These are phyloP conservation scores for Cantharellus cinnabarinus DNA, from an alignment of 768 basidiomycete genomes.

Conservation along the genomic window DNA sequence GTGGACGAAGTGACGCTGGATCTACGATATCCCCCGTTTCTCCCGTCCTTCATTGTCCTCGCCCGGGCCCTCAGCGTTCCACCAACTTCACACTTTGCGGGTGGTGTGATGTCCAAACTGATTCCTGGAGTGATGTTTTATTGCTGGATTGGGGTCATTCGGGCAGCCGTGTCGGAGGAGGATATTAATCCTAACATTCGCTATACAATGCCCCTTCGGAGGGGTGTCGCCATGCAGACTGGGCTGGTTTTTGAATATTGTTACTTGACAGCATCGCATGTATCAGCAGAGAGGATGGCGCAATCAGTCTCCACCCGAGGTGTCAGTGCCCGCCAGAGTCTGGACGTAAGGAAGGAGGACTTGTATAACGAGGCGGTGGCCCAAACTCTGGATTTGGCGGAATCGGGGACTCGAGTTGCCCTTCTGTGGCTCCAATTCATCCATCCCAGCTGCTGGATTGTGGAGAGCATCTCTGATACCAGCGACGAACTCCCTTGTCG, in stretches of 20 bases:
- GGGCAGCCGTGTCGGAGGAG: slow-evolving; percentile 50
- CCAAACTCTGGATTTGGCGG: too few species aligned
- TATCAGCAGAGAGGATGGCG: slow-evolving; percentile 4
- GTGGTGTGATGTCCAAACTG: slow-evolving; percentile 18
- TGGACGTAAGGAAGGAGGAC: too few species aligned
- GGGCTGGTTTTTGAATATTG: slow-evolving; percentile 36
- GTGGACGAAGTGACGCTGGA: neutral
- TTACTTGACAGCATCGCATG: slow-evolving; percentile 13
- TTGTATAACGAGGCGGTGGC: too few species aligned
- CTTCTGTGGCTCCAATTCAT: too few species aligned
- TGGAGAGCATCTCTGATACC: too few species aligned
- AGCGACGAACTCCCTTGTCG: too few species aligned
- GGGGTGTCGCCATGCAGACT: slow-evolving; percentile 43
- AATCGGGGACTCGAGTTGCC: too few species aligned
- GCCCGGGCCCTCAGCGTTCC: slow-evolving; percentile 26
- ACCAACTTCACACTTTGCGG: slow-evolving; percentile 3
- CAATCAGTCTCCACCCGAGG: neutral
- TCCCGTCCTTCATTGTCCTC: slow-evolving; percentile 33
- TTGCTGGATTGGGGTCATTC: slow-evolving; percentile 37
- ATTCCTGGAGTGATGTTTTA: slow-evolving; percentile 37
- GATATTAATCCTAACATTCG: slow-evolving; percentile 56
- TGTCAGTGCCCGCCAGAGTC: too few species aligned
- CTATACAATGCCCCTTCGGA: slow-evolving; percentile 21
- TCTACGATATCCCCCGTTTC: slow-evolving; percentile 22
- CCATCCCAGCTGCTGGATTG: too few species aligned